Percentiles rank a stretch among this genome's conserved stretches.
Evolutionary conservation across 2,329 filamentous ascomycete genomes (phyloP).

Genomic region (Aspergillus caelatus): DNA sequence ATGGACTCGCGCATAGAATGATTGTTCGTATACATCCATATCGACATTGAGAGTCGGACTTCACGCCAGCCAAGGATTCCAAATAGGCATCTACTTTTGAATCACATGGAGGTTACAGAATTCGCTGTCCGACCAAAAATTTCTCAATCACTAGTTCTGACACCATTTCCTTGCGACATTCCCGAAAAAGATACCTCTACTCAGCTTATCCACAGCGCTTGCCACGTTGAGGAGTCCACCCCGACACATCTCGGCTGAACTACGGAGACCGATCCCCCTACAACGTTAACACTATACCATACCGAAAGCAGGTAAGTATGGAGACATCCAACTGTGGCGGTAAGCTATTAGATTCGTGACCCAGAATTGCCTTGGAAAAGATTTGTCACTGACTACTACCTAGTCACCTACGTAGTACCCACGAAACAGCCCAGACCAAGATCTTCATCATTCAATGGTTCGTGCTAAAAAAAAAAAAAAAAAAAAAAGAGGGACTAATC

Average conservation of each 20-base stretch:
- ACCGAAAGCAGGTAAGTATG: neutral
- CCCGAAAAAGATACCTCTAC: neutral
- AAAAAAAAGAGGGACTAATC: neutral
- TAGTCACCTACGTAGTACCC: neutral
- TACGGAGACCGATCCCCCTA: slow-evolving; percentile 4
- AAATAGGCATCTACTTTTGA: neutral
- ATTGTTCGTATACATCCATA: neutral
- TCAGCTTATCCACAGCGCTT: neutral
- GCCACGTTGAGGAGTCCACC: neutral
- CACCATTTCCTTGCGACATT: neutral
- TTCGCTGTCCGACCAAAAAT: neutral
- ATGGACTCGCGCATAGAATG: neutral
- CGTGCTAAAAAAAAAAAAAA: neutral
- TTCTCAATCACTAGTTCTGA: neutral
- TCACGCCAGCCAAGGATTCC: neutral
- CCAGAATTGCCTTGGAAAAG: neutral
- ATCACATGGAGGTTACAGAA: neutral
- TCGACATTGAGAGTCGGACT: neutral
- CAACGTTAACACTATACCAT: neutral
- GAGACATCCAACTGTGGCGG: neutral
- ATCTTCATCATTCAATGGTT: slow-evolving; percentile 1
- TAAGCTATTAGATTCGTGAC: neutral
- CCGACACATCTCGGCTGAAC: slow-evolving; percentile 1
- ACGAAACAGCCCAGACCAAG: neutral
- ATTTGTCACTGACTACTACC: slow-evolving; percentile 2